Base-by-base conservation (phyloP, 2,329 filamentous ascomycete genomes). In the Colletotrichum spaethianum region DNA sequence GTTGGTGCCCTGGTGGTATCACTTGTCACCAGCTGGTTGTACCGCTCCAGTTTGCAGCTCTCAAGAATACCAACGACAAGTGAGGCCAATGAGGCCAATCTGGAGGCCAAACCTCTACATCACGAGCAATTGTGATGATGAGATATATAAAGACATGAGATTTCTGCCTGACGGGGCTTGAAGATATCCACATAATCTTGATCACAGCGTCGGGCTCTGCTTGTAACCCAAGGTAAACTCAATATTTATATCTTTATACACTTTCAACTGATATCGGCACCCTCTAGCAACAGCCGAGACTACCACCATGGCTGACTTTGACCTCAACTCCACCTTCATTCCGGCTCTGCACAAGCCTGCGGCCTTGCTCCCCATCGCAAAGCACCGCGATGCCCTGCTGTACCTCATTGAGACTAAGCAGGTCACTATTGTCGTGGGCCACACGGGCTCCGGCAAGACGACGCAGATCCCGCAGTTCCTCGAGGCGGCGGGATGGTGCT, bases 391-490 rank as follows among this genome's bases (percentile, higher is more conserved):
- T 68, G 91, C 88, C 65, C 85, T 99, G 1, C 88, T 98, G 2
- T 98, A 98, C 82, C 88, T 95, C 18, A 89, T 98, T 70, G 96
- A 98, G 80, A 95, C 90, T 9, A 90, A 91, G 74, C 92, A 93
- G 0, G 92, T 98, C 69, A 96, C 94, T 0, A 94, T 98, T 62
- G 91, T 98, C 16, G 91, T 98, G 66, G 96, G 96, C 11, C 95
- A 98, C 79, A 98, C 96, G 1, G 96, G 96, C 4, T 97, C 94
- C 31, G 95, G 96, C 52, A 98, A 98, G 83, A 98, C 95, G 1
- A 98, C 96, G 0, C 96, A 98, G 80, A 92, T 98, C 53, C 96
- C 96, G 1, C 96, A 98, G 77, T 98, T 93, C 77, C 88, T 98
- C 16, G 92, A 97, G 70, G 88, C 93, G 76, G 94, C 93, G 78